Base-by-base conservation (phyloP, 1,284 basidiomycete species). In the Ustilago curta region DNA sequence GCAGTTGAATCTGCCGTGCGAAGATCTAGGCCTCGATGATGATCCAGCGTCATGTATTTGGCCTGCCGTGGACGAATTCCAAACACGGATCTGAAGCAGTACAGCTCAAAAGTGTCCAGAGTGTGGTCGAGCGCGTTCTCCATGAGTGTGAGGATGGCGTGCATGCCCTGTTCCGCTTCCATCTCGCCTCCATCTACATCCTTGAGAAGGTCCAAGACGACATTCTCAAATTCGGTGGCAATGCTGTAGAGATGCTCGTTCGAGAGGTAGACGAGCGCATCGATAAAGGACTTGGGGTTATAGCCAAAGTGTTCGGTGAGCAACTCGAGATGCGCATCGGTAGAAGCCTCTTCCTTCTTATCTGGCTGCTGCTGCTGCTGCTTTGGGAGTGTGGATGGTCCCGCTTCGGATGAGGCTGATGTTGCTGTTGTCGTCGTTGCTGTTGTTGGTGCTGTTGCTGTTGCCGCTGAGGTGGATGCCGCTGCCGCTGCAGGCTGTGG, bases 271-370 rank as follows among this genome's bases (percentile, higher is more conserved):
- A 81, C 81, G 29, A 84, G 69, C 29, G 76, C 71, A 44, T 84
- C 83, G 58, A 83, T 78, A 54, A 80, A 79, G 6, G 70, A 73
- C n/a, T 77, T 76, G 1, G 82, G 81, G 31, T 83, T 77, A 64
- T 81, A 81, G 51, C 82, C 82, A 56, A 84, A 81, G 39, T 83
- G 75, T 66, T 84, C 83, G n/a, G 82, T 83, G n/a, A 84, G 73
- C 8, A 84, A 61, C 27, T 76, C 68, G 23, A 73, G 49, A 31
- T 80, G 72, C 6, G 68, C 69, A 44, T 80, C 78, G 19, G 76
- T 74, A 6, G 71, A 76, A 4, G 78, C 63, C 31, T 75, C 71
- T 27, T 75, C 71, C 19, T 66, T 70, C 5, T 44, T 9, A 8
- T 44, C 11, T 6, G 65, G 25, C 18, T 21, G 57, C 8, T 21